Percentiles rank a stretch among this genome's conserved stretches.
phyloP scores from a whole-genome alignment of 192 early-diverging fungal genomes.

The Ambispora gerdemannii region DNA sequence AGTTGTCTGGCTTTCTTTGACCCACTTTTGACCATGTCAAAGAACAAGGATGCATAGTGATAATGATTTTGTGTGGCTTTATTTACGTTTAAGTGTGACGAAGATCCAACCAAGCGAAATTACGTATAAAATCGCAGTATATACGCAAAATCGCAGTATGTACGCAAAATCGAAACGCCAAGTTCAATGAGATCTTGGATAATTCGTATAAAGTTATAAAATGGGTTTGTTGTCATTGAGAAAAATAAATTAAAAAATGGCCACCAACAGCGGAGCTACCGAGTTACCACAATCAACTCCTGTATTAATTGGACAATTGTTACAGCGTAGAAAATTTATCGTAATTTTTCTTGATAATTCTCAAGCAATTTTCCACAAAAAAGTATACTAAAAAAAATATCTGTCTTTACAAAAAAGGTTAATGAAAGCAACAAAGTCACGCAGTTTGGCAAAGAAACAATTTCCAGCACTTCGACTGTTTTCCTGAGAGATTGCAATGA shows the following conservation, averaged over 20 bases:
- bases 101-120: no score
- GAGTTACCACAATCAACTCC: not conserved
- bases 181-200: no score
- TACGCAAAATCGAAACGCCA: no score
- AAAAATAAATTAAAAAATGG: no score
- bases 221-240: no score
- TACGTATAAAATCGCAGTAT: no score
- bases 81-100: no score
- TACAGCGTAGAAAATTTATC: constrained; percentile 10
- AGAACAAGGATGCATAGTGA: no score
- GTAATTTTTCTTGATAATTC: not conserved
- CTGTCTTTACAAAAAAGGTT: not conserved
- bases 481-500: constrained; percentile 23
- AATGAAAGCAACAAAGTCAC: constrained; percentile 5
- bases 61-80: no score
- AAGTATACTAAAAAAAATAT: not conserved
- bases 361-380: not conserved
- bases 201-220: no score
- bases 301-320: not conserved
- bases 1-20: not conserved
- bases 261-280: no score
- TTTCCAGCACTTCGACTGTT: constrained; percentile 13
- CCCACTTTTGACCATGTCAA: not conserved
- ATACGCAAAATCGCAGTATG: no score
- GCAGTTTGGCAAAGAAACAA: constrained; percentile 6